A percentile compares a stretch with the other conserved stretches of the same genome.
Evolutionary conservation across 1,139 yeast genomes (phyloP).

Genomic region (Kurtzmaniella quercitrusa): DNA sequence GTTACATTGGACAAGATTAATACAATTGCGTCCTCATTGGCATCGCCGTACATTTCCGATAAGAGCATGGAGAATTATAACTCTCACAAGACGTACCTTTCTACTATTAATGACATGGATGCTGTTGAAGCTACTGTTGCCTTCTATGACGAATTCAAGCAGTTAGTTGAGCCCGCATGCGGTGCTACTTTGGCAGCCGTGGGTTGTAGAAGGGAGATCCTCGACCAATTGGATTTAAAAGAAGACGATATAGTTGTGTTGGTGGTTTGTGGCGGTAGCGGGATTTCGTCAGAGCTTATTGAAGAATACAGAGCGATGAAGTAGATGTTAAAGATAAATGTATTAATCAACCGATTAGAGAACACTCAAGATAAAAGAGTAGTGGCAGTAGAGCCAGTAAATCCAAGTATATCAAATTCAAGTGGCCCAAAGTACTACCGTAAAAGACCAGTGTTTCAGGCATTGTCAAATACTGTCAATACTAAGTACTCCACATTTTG

Average conservation of each 20-base stretch:
- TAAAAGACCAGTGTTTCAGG: too few species aligned
- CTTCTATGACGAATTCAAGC: conserved; percentile 18
- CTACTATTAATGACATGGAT: conserved; percentile 32
- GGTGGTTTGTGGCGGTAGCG: conserved; percentile 40
- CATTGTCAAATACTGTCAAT: too few species aligned
- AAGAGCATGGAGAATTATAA: conserved; percentile 24
- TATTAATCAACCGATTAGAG: too few species aligned
- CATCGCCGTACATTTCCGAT: conserved; percentile 33
- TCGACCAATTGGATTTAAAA: conserved; percentile 17
- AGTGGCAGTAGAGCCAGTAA: too few species aligned
- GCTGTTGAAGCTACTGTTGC: conserved; percentile 28
- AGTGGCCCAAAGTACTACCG: too few species aligned
- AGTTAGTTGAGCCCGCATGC: conserved; percentile 39
- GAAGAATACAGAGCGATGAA: conserved; percentile 10
- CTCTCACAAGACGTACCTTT: conserved; percentile 18
- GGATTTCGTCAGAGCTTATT: conserved; percentile 19
- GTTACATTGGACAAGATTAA: conserved; percentile 25
- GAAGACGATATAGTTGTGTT: conserved; percentile 31
- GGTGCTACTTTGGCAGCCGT: conserved; percentile 34
- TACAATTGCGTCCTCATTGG: conserved; percentile 38
- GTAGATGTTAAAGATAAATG: not conserved
- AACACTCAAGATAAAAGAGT: too few species aligned
- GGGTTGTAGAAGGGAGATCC: conserved; percentile 18
- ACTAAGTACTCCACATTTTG: too few species aligned
- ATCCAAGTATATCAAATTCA: too few species aligned